These are phyloP conservation scores for Jackrogersella multiformis DNA, from an alignment of 495 filamentous ascomycete species.

Conservation along the genomic window DNA sequence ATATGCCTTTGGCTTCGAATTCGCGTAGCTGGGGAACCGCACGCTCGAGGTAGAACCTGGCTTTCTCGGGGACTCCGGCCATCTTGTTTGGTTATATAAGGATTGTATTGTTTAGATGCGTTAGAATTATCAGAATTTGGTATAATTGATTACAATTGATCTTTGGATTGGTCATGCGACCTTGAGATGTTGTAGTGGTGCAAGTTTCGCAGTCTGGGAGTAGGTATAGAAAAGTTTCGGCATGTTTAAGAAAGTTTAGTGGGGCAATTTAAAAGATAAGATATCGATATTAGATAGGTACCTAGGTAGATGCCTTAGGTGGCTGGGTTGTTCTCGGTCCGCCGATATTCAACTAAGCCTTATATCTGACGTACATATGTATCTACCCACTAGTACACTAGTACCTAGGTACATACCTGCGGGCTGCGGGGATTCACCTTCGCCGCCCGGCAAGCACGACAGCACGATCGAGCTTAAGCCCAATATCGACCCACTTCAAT, in stretches of 20 bases:
- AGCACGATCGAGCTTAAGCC: conserved; percentile 22
- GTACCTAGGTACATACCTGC: too few species aligned
- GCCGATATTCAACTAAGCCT: not conserved
- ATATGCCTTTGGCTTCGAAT: conserved; percentile 86
- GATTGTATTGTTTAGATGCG: not conserved
- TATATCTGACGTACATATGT: not conserved
- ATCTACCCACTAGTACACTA: not conserved
- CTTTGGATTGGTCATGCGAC: not conserved
- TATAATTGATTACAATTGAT: not conserved
- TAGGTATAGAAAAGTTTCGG: conserved; percentile 4
- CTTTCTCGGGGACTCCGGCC: conserved; percentile 89
- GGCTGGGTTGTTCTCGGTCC: not conserved
- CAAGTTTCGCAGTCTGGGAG: not conserved
- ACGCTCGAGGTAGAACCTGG: conserved; percentile 91
- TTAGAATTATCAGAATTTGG: too few species aligned
- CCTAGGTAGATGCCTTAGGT: too few species aligned
- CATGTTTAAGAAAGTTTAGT: not conserved
- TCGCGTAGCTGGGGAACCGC: conserved; percentile 91
- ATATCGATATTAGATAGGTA: too few species aligned
- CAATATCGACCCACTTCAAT: conserved; percentile 20
- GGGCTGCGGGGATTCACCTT: conserved; percentile 5
- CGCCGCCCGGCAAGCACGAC: conserved; percentile 1
- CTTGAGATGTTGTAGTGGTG: not conserved
- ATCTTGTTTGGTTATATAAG: conserved; percentile 56
- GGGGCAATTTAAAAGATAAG: not conserved